These are phyloP conservation scores for Lanmaoa rubissima DNA, from an alignment of 768 basidiomycete genomes.

Conservation along the genomic window DNA sequence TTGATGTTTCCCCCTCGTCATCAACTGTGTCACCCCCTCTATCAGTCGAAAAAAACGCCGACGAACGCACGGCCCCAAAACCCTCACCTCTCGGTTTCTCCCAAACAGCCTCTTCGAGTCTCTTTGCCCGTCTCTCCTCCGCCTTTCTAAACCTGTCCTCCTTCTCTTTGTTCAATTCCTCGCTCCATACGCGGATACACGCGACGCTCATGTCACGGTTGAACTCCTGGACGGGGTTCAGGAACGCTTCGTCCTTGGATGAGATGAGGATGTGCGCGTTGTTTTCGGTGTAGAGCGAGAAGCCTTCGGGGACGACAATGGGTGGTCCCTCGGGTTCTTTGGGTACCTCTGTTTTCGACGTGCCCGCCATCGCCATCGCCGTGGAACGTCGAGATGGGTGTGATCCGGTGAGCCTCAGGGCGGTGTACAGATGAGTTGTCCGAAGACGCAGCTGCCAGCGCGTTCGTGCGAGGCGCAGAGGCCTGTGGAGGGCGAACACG, in stretches of 20 bases:
- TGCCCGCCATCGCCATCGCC: conserved; percentile 3
- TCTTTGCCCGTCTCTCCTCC: conserved; percentile 47
- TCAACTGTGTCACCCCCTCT: not conserved
- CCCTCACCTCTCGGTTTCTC: conserved; percentile 47
- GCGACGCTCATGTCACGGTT: conserved; percentile 93
- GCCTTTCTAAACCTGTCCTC: conserved; percentile 55
- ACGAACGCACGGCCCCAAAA: not conserved
- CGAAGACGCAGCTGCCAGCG: not conserved
- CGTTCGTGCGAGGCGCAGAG: conserved; percentile 26
- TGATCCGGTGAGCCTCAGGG: not conserved
- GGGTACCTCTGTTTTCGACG: not conserved
- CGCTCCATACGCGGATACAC: conserved; percentile 87
- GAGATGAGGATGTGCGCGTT: conserved; percentile 60
- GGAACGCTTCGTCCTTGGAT: conserved; percentile 75
- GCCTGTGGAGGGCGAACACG: conserved; percentile 22
- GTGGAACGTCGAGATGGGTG: conserved; percentile 1
- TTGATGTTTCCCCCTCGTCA: not conserved
- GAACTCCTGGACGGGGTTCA: conserved; percentile 98
- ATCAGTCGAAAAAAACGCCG: conserved; percentile 1
- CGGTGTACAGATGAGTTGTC: not conserved
- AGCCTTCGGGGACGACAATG: conserved; percentile 64
- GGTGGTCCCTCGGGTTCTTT: conserved; percentile 13
- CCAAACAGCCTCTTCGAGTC: conserved; percentile 33
- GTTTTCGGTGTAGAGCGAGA: conserved; percentile 78
- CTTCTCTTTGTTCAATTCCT: conserved; percentile 62